Evolutionary conservation across 2,329 filamentous ascomycete species (phyloP).

Genomic region (Epichloe coenophiala): DNA sequence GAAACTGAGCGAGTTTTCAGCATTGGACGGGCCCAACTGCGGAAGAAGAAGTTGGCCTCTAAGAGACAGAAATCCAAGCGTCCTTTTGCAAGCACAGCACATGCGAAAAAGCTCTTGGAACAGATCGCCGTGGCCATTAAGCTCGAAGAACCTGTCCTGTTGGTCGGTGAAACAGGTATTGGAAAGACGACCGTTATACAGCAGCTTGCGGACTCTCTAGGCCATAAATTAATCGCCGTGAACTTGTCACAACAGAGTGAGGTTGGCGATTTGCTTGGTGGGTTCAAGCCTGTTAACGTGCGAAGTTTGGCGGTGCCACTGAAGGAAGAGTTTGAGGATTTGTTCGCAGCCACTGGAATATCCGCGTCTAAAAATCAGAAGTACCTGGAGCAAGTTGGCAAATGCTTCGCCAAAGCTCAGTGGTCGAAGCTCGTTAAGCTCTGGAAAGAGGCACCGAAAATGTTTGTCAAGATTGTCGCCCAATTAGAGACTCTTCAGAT

Average conservation of each 20-base stretch:
- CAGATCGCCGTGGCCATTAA: slow-evolving; percentile 74
- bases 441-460: slow-evolving; percentile 79
- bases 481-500: slow-evolving; percentile 34
- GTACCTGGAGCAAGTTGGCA: slow-evolving; percentile 69
- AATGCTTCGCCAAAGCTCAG: slow-evolving; percentile 66
- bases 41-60: slow-evolving; percentile 39
- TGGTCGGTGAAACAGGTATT: slow-evolving; percentile 98
- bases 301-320: slow-evolving; percentile 77
- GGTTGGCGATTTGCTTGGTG: slow-evolving; percentile 85
- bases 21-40: slow-evolving; percentile 53
- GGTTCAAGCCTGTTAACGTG: slow-evolving; percentile 91
- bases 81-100: slow-evolving; percentile 78
- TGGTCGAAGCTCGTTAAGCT: slow-evolving; percentile 79
- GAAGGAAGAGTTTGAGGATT: slow-evolving; percentile 83
- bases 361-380: slow-evolving; percentile 76
- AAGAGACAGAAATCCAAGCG: slow-evolving; percentile 38
- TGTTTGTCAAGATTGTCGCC: slow-evolving; percentile 61
- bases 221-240: slow-evolving; percentile 79
- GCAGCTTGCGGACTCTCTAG: slow-evolving; percentile 71
- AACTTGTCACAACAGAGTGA: slow-evolving; percentile 98
- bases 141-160: slow-evolving; percentile 73
- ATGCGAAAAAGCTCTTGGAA: slow-evolving; percentile 74
- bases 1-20: slow-evolving; percentile 42
- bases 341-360: slow-evolving; percentile 76
- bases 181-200: slow-evolving; percentile 96